These are phyloP conservation scores for Eimeria maxima DNA, from an alignment of 169 alveolate species.

Conservation along the genomic window DNA sequence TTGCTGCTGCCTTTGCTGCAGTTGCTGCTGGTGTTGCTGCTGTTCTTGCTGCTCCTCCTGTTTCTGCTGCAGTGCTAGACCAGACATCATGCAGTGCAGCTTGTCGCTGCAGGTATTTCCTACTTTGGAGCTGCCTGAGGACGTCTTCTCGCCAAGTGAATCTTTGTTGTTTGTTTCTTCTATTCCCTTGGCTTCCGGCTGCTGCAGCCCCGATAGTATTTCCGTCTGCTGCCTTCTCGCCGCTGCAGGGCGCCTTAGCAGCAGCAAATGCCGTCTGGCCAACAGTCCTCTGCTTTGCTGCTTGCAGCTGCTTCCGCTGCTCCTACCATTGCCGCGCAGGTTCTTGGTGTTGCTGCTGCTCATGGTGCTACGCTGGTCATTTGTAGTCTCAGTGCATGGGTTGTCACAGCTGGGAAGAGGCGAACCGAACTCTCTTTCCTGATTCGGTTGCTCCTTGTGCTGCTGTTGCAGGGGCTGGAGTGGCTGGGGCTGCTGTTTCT, in stretches of 20 bases:
- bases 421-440: too few relatives aligned
- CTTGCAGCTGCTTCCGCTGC: slow-evolving; percentile 43
- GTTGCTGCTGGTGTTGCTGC: slow-evolving; percentile 32
- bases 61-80: neutral
- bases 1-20: slow-evolving; percentile 28
- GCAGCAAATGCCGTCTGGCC: slow-evolving; percentile 13
- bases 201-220: neutral
- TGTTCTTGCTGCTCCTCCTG: slow-evolving; percentile 31
- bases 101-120: neutral
- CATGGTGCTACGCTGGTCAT: neutral
- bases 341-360: slow-evolving; percentile 40
- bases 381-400: neutral
- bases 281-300: slow-evolving; percentile 34
- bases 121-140: neutral
- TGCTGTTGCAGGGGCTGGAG: slow-evolving; percentile 49
- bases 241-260: neutral
- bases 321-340: slow-evolving; percentile 9
- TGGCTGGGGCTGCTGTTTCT: slow-evolving; percentile 8
- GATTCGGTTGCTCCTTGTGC: neutral
- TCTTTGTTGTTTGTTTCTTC: neutral
- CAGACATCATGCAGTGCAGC: neutral
- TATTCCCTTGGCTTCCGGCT: neutral
- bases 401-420: neutral
- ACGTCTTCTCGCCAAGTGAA: neutral
- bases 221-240: slow-evolving; percentile 6